A percentile compares a stretch with the other conserved stretches of the same genome.
phyloP scores from a whole-genome alignment of 768 basidiomycete species.

The Coprinopsis sp. region DNA sequence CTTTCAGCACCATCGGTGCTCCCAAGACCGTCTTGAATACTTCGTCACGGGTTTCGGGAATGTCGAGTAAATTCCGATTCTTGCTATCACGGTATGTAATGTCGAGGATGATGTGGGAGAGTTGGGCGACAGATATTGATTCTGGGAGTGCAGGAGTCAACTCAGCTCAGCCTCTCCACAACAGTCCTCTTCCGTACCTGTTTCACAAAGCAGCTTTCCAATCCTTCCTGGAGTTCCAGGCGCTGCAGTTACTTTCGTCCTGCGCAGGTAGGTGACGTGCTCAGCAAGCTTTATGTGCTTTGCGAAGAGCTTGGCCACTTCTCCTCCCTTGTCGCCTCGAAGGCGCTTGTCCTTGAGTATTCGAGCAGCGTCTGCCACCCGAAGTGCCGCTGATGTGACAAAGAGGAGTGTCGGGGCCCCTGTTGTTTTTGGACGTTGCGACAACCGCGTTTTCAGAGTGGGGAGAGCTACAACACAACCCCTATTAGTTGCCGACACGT shows the following conservation, averaged over 20 bases:
- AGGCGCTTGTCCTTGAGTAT: conserved; percentile 64
- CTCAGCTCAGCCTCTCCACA: conserved; percentile 1
- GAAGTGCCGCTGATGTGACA: conserved; percentile 81
- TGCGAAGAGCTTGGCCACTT: conserved; percentile 93
- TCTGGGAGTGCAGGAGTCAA: conserved; percentile 42
- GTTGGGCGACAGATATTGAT: conserved; percentile 62
- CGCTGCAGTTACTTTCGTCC: conserved; percentile 84
- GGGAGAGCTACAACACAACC: conserved; percentile 54
- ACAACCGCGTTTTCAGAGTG: conserved; percentile 60
- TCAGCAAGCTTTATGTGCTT: conserved; percentile 90
- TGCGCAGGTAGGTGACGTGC: conserved; percentile 76
- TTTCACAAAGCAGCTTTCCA: conserved; percentile 76
- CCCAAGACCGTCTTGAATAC: conserved; percentile 72
- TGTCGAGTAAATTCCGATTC: conserved; percentile 69
- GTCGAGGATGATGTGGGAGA: conserved; percentile 84
- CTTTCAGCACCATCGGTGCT: conserved; percentile 53
- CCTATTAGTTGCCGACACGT: neutral
- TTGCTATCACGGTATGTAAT: conserved; percentile 70
- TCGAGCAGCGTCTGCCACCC: conserved; percentile 85
- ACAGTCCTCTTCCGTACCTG: conserved; percentile 39
- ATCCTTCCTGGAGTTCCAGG: conserved; percentile 91
- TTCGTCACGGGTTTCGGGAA: conserved; percentile 80
- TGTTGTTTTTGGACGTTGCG: conserved; percentile 67
- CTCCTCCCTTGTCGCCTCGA: conserved; percentile 79
- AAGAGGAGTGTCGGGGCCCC: conserved; percentile 89